phyloP scores from a whole-genome alignment of 352 stramenopile genomes.

The Blastocystis sp. region DNA sequence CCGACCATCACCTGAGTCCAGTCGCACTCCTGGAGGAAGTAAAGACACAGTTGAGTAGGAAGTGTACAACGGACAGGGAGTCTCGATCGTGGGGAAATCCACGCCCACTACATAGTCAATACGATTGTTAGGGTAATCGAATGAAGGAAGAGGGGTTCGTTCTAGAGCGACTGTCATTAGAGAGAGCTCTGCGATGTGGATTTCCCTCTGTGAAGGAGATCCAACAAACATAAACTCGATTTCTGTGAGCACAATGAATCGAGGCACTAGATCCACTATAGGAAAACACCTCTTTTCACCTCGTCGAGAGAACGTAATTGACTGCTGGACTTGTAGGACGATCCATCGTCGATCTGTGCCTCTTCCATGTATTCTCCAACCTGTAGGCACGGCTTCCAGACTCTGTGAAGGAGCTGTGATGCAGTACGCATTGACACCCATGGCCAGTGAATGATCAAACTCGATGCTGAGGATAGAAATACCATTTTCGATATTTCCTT shows the following conservation, averaged over 20 bases:
- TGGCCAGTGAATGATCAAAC: neutral
- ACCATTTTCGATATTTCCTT: neutral
- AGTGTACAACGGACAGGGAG: neutral
- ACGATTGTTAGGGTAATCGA: neutral
- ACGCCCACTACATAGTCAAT: neutral
- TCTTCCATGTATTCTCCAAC: neutral
- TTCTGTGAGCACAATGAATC: neutral
- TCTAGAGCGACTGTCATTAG: neutral
- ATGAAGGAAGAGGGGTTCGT: neutral
- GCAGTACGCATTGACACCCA: neutral
- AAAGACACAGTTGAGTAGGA: neutral
- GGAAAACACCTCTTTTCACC: slow-evolving; percentile 2
- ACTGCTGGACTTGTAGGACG: neutral
- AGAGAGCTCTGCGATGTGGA: neutral
- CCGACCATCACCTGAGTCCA: neutral
- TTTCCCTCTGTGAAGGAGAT: neutral
- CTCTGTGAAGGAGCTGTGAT: neutral
- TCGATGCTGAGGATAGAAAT: neutral
- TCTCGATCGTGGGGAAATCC: neutral
- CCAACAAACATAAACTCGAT: neutral
- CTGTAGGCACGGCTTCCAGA: neutral
- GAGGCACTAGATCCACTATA: neutral
- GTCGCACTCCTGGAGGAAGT: neutral
- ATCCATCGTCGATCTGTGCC: neutral
- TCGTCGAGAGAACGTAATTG: neutral